Base-by-base conservation (phyloP, 768 basidiomycete species). In the Obba rivulosa region DNA sequence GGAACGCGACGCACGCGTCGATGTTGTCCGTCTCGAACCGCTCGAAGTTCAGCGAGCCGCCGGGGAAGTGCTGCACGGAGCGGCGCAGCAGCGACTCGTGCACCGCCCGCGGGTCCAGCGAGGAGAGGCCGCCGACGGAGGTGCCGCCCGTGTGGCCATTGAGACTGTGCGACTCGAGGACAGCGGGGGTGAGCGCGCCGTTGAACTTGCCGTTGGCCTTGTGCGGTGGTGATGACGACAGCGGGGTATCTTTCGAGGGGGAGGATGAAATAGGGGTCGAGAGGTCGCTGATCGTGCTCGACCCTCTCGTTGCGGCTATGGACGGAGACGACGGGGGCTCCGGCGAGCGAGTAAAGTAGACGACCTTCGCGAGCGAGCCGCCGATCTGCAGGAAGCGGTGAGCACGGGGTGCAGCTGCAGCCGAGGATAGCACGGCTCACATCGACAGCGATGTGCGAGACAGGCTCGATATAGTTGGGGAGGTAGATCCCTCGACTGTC, bases 401-500 rank as follows among this genome's bases (percentile, higher is more conserved):
- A 59, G 51, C 46, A 60, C 40, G 44, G 45, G 51, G 39, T 40
- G 53, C 49, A 46, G 47, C 24, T 31, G 52, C 43, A 46, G 36
- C 21, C 28, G 35, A 49, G 41, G 45, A 34, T 47, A 28, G 25
- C 44, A 31, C 22, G 41, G 80, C 92, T 72, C 64, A 95, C 94
- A 64, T 99, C 95, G 48, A 99, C 85, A 3, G 96, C 96, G 47
- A 98, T 93, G 64, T 98, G 93, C 17, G 93, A 96, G 14, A 99
- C 86, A 20, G 92, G 91, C 68, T 99, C 96, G 52, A 95, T 95
- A 71, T 98, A 84, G 63, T 96, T 94, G 46, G 96, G 96, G 25
- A 99, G 78, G 69, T 98, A 98, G 59, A 99, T 97, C 9, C 93
- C 95, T 62, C 94, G 77, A 61, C 91, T 93, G 67, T 97, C 94